A percentile compares a stretch with the other conserved stretches of the same genome.
Evolutionary conservation across 2,329 filamentous ascomycete genomes (phyloP).

Genomic region (Dissoconium aciculare): DNA sequence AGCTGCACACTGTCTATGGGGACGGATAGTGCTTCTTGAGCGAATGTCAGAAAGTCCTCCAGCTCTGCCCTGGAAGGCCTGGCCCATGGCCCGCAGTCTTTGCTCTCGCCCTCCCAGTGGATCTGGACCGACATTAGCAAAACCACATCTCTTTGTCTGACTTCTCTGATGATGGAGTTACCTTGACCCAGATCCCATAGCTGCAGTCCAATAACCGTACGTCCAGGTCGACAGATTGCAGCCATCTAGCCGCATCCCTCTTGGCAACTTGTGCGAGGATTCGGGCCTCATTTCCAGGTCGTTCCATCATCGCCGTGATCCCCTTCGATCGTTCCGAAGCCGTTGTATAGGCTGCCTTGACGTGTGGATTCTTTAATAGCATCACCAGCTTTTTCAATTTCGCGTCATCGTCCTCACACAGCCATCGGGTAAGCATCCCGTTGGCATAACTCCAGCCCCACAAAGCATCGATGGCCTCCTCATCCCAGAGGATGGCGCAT

Average conservation of each 20-base stretch:
- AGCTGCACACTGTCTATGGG: not conserved
- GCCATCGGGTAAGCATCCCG: not conserved
- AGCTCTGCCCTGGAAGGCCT: not conserved
- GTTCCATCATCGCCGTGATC: not conserved
- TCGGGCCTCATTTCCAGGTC: not conserved
- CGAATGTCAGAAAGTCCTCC: not conserved
- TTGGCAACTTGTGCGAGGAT: not conserved
- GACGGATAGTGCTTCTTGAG: not conserved
- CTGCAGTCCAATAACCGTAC: not conserved
- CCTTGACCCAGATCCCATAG: not conserved
- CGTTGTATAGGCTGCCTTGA: not conserved
- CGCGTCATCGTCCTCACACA: not conserved
- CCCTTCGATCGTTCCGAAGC: not conserved
- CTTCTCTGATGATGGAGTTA: too few species aligned
- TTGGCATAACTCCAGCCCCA: not conserved
- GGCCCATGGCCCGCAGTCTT: not conserved
- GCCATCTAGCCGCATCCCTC: not conserved
- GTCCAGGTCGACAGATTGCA: conserved; percentile 1
- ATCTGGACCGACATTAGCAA: too few species aligned
- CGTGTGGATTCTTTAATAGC: not conserved
- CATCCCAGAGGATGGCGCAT: not conserved
- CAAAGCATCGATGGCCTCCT: not conserved
- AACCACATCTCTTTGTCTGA: too few species aligned
- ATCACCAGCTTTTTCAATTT: not conserved
- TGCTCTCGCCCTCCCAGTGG: too few species aligned